Evolutionary conservation across 176 grass and related monocot species (phyloP).

Genomic region (Carex cristatella): DNA sequence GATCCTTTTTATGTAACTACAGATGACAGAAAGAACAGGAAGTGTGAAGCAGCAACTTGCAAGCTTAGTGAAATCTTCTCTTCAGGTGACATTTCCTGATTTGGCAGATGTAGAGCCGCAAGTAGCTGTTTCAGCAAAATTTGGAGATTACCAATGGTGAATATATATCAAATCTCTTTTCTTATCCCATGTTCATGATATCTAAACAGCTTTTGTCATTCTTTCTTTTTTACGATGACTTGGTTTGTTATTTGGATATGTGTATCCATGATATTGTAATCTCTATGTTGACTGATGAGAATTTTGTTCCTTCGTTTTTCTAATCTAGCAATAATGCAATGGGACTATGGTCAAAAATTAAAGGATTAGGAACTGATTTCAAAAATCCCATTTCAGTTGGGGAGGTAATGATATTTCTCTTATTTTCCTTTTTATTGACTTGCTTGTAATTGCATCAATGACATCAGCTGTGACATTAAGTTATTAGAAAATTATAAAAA

Average conservation of each 20-base stretch:
- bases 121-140: constrained; percentile 74
- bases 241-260: not conserved
- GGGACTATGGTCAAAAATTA: constrained; percentile 89
- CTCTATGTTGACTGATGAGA: not conserved
- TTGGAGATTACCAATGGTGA: constrained; percentile 97
- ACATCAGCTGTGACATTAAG: not conserved
- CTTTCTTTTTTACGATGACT: not conserved
- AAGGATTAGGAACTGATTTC: constrained; percentile 72
- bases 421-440: constrained; percentile 8
- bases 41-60: constrained; percentile 84
- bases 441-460: not conserved
- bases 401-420: constrained; percentile 36
- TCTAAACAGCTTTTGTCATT: not conserved
- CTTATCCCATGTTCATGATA: not conserved
- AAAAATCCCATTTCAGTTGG: constrained; percentile 89
- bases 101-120: constrained; percentile 50
- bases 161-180: constrained; percentile 9
- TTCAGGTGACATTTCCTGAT: constrained; percentile 46
- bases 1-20: not conserved
- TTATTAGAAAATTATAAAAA: not conserved
- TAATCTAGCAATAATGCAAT: constrained; percentile 84
- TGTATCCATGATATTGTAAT: not conserved
- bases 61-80: constrained; percentile 45
- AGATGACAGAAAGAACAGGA: constrained; percentile 34
- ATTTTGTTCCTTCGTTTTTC: not conserved